Evolutionary conservation across 2,329 filamentous ascomycete genomes (phyloP).

Genomic region (Rhynchosporium agropyri): DNA sequence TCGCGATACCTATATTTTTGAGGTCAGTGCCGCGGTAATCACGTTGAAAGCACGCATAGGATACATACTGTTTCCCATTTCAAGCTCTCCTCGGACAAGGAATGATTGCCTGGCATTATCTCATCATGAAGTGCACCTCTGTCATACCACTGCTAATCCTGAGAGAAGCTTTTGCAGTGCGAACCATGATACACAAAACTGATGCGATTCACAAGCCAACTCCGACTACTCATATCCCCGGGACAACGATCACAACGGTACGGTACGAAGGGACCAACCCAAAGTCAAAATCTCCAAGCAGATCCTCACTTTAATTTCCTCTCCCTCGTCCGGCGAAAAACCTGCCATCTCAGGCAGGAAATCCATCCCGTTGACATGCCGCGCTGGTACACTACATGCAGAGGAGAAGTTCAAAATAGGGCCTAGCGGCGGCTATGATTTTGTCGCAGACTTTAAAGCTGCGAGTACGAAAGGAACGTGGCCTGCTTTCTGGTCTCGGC

Average conservation of each 20-base stretch:
- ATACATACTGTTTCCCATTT: neutral
- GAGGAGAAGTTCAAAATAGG: slow-evolving; percentile 47
- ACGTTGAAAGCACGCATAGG: neutral
- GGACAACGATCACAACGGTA: slow-evolving; percentile 61
- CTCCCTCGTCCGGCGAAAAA: slow-evolving; percentile 30
- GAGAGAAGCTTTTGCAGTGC: slow-evolving; percentile 14
- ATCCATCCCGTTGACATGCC: slow-evolving; percentile 51
- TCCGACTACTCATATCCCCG: slow-evolving; percentile 57
- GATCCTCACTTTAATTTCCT: slow-evolving; percentile 29
- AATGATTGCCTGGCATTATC: neutral
- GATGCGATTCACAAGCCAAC: slow-evolving; percentile 45
- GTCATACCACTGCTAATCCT: neutral
- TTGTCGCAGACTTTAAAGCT: slow-evolving; percentile 46
- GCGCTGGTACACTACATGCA: slow-evolving; percentile 48
- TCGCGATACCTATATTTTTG: neutral
- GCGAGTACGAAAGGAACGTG: slow-evolving; percentile 50
- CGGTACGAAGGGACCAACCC: slow-evolving; percentile 54
- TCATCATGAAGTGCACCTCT: neutral
- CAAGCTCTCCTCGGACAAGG: neutral
- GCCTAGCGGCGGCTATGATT: slow-evolving; percentile 45
- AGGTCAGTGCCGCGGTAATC: neutral
- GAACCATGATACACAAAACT: slow-evolving; percentile 46
- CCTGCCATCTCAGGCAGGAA: slow-evolving; percentile 39
- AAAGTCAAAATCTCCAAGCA: slow-evolving; percentile 46
- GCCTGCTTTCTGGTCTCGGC: slow-evolving; percentile 62